Percentiles rank a stretch among this genome's conserved stretches.
Evolutionary conservation across 345 rosid species (phyloP).

Genomic region (Rhodamnia rubescens): DNA sequence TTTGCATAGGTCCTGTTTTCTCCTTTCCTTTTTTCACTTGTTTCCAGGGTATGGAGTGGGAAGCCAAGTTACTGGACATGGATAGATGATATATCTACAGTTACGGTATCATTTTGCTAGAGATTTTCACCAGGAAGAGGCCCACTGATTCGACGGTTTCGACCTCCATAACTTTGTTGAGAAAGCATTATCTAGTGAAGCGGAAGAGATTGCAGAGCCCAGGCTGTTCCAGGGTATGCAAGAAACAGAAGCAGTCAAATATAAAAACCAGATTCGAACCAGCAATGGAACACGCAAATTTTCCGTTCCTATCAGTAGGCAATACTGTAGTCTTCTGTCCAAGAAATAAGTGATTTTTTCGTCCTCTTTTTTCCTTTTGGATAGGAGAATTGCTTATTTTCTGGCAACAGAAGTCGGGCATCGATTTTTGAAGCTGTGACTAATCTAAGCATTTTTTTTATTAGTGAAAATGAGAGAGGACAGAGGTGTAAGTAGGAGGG

Average conservation of each 20-base stretch:
- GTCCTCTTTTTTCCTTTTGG: neutral
- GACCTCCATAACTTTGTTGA: neutral
- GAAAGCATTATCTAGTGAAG: constrained; percentile 1
- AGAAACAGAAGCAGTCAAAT: neutral
- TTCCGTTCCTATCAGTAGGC: neutral
- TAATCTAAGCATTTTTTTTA: neutral
- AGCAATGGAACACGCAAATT: neutral
- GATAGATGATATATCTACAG: constrained; percentile 18
- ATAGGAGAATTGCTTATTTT: neutral
- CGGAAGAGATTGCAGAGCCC: constrained; percentile 2
- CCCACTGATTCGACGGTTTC: constrained; percentile 1
- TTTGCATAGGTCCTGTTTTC: neutral
- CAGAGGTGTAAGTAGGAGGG: neutral
- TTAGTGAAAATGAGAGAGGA: neutral
- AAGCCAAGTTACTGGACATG: neutral
- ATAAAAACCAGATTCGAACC: neutral
- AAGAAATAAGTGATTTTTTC: neutral
- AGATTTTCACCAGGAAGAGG: constrained; percentile 11
- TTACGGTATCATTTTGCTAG: constrained; percentile 8
- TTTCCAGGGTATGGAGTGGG: constrained; percentile 8
- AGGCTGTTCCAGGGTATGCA: neutral
- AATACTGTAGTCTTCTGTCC: neutral
- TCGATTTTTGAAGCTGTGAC: neutral
- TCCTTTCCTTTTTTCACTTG: neutral
- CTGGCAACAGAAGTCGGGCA: neutral